phyloP scores from a whole-genome alignment of 2,329 filamentous ascomycete genomes.

The Xylaria sp. region DNA sequence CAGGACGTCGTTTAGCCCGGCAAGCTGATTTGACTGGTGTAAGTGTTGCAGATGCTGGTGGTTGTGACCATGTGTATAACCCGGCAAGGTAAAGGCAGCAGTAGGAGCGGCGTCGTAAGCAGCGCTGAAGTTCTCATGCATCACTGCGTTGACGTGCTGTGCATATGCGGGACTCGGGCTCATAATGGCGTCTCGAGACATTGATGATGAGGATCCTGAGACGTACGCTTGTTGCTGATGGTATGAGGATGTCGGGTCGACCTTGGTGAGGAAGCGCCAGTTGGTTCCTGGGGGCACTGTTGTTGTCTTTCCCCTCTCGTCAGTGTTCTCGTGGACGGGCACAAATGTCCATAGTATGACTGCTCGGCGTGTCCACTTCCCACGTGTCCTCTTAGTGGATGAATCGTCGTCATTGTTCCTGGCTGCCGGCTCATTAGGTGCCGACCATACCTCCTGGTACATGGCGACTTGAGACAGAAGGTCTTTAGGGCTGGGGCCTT shows the following conservation, averaged over 20 bases:
- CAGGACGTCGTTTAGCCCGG: conserved; percentile 53
- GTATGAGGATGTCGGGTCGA: conserved; percentile 68
- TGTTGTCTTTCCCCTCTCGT: conserved; percentile 56
- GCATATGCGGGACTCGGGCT: conserved; percentile 63
- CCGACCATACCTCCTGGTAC: conserved; percentile 74
- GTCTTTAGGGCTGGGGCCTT: conserved; percentile 56
- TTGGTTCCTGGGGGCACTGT: conserved; percentile 65
- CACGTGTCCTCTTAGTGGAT: conserved; percentile 39
- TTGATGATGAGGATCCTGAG: conserved; percentile 50
- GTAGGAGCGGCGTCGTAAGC: conserved; percentile 57
- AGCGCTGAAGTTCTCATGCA: conserved; percentile 67
- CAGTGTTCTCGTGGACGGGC: conserved; percentile 60
- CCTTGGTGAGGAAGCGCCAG: conserved; percentile 71
- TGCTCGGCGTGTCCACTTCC: conserved; percentile 65
- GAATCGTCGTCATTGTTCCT: conserved; percentile 23
- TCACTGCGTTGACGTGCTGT: conserved; percentile 64
- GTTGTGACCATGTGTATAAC: conserved; percentile 37
- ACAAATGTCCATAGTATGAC: conserved; percentile 73
- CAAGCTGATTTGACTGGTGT: conserved; percentile 37
- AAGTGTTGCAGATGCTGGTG: conserved; percentile 36
- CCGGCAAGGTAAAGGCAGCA: conserved; percentile 37
- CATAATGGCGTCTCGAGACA: conserved; percentile 60
- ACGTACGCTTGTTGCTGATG: conserved; percentile 63
- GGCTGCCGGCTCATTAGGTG: conserved; percentile 51
- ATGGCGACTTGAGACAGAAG: conserved; percentile 71